Conservation (phyloP, 768 basidiomycete genomes). For the Kwoniella shandongensis region DNA sequence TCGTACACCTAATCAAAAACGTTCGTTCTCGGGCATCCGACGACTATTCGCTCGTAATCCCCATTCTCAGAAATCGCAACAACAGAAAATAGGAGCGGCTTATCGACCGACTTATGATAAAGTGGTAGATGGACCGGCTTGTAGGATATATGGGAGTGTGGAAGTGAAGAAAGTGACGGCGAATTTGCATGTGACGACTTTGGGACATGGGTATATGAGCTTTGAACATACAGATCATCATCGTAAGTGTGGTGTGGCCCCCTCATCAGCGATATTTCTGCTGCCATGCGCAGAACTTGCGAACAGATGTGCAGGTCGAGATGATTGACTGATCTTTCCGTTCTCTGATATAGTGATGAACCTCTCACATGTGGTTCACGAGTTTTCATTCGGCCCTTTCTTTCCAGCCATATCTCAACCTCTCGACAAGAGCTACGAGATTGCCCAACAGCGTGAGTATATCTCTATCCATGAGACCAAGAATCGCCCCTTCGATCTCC, state of each 20-base stretch:
- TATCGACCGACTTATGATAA: constrained; percentile 77
- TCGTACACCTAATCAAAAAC: constrained; percentile 34
- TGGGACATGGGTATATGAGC: constrained; percentile 91
- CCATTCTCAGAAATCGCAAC: constrained; percentile 30
- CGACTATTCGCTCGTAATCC: constrained; percentile 30
- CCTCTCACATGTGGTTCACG: constrained; percentile 89
- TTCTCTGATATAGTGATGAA: constrained; percentile 77
- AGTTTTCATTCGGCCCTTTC: constrained; percentile 94
- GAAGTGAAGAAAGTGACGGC: constrained; percentile 87
- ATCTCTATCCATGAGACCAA: no score
- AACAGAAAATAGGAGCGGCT: constrained; percentile 32
- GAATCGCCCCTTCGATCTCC: no score
- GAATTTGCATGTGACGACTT: constrained; percentile 89
- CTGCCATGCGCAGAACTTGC: no score
- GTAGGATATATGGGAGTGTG: constrained; percentile 80
- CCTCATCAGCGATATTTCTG: no score
- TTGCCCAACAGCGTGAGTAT: constrained; percentile 67
- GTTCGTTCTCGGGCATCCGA: constrained; percentile 36
- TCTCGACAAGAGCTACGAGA: constrained; percentile 82
- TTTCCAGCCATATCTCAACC: constrained; percentile 96
- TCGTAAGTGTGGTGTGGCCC: constrained; percentile 58
- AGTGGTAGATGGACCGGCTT: constrained; percentile 67
- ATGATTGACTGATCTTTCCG: no score
- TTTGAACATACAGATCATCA: constrained; percentile 82
- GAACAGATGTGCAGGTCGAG: no score